Percentiles rank a stretch among this genome's conserved stretches.
Conservation (phyloP, 306 rosid species). For the Inga oerstediana region DNA sequence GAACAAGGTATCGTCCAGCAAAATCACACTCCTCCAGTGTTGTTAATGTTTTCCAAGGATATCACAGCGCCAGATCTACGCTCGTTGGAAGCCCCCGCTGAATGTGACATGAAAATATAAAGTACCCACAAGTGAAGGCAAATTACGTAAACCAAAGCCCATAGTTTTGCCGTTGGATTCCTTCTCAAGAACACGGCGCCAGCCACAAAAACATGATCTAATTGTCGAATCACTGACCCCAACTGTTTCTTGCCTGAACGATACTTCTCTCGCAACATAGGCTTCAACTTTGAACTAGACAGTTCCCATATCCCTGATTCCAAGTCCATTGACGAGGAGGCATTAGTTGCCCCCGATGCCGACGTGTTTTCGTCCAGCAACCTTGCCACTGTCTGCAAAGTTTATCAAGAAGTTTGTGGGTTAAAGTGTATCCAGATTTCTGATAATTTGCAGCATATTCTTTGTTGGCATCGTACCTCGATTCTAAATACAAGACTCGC, state of each 20-base stretch:
- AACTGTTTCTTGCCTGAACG: slow-evolving; percentile 80
- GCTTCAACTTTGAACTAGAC: slow-evolving; percentile 67
- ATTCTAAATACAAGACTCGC: slow-evolving; percentile 81
- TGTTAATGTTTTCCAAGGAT: slow-evolving; percentile 85
- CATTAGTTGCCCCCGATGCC: slow-evolving; percentile 30
- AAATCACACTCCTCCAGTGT: slow-evolving; percentile 58
- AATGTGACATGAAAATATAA: slow-evolving; percentile 76
- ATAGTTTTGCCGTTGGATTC: slow-evolving; percentile 71
- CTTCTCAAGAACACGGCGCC: slow-evolving; percentile 79
- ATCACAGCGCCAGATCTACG: slow-evolving; percentile 77
- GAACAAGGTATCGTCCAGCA: not conserved
- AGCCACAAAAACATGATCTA: slow-evolving; percentile 73
- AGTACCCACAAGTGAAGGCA: slow-evolving; percentile 96
- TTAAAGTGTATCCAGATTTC: slow-evolving; percentile 9
- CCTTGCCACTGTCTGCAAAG: slow-evolving; percentile 69
- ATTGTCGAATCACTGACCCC: slow-evolving; percentile 71
- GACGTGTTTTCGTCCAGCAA: slow-evolving; percentile 74
- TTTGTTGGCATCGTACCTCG: slow-evolving; percentile 58
- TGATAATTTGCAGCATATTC: slow-evolving; percentile 20
- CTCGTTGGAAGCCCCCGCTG: slow-evolving; percentile 62
- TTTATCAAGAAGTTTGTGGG: slow-evolving; percentile 21
- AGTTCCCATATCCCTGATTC: slow-evolving; percentile 75
- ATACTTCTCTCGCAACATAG: slow-evolving; percentile 66
- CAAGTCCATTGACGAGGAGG: slow-evolving; percentile 63
- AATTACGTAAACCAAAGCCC: slow-evolving; percentile 76